phyloP scores from a whole-genome alignment of 1,284 basidiomycete genomes.

The Gomphus sp. region DNA sequence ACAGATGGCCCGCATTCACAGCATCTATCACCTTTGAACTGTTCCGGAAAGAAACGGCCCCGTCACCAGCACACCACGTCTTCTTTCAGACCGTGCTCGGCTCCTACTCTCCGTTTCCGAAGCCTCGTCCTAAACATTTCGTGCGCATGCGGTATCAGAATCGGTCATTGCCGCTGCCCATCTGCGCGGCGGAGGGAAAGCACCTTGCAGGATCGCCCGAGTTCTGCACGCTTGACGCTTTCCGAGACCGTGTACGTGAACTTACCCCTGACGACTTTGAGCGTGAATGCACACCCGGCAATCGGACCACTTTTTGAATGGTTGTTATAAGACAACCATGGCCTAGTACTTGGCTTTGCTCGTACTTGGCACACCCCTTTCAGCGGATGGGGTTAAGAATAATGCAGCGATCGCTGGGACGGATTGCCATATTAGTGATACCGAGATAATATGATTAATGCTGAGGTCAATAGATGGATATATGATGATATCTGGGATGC shows the following conservation, averaged over 20 bases:
- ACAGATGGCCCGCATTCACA: conserved; percentile 68
- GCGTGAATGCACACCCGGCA: conserved; percentile 36
- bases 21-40: conserved; percentile 67
- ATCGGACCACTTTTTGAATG: too few species aligned
- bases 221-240: conserved; percentile 67
- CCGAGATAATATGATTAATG: not conserved
- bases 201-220: conserved; percentile 68
- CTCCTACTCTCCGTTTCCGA: not conserved
- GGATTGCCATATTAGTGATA: not conserved
- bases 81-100: conserved; percentile 28
- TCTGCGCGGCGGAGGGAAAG: conserved; percentile 58
- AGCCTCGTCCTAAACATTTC: conserved; percentile 16
- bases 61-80: conserved; percentile 15
- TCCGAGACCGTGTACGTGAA: conserved; percentile 50
- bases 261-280: conserved; percentile 59
- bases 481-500: not conserved
- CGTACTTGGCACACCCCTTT: too few species aligned
- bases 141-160: conserved; percentile 76
- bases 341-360: too few species aligned
- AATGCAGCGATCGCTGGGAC: too few species aligned
- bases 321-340: too few species aligned
- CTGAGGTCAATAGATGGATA: not conserved
- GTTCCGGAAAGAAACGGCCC: conserved; percentile 34
- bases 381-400: too few species aligned
- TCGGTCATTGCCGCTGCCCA: conserved; percentile 51